Evolutionary conservation across 139 green algal species (phyloP), one percentile per base, ranked within the genome.

Genomic region (Astrephomene gubernaculifera): DNA sequence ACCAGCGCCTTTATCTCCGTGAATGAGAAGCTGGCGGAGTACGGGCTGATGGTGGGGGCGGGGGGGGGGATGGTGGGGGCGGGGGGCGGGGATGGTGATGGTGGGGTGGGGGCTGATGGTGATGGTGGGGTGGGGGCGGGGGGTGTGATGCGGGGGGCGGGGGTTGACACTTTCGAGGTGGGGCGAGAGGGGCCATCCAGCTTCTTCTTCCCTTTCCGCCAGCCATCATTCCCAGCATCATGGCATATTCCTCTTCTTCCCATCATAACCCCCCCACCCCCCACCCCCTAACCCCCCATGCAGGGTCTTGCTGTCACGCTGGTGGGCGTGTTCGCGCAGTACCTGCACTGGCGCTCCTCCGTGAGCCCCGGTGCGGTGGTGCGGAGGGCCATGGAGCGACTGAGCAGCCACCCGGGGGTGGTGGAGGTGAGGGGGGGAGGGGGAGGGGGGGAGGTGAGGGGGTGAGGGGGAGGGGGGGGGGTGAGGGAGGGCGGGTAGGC

Each of bases 401-500:
- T 97, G 9, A 97, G 96, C 82, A 93, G 91, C 0, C 89, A 92
- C 74, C 91, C 94, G 0, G 92, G 89, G 19, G 85, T 94, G 71
- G 82, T 96, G 33, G 92, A 96, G 90, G 93, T 92, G 61, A 33
- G 71, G 73, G 36, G 38, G 38, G 73, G 73, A 53, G 52, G 39
- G 68, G 39, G 5, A 24, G 68, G 39, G 22, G 68, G 39, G 39
- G 39, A 35, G 68, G 63, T 21, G 29, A 65, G 57, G 57, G 57
- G 17, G 27, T 33, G 17, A 65, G 57, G 19, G 9, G 17, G 17
- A 33, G 22, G 57, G 57, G 19, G 57, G 57, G 27, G 19, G n/a
- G 57, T 33, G 19, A 14, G 57, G 31, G 10, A 71, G 25, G 67
- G 67, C 21, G 4, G 67, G 36, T 19, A 27, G 36, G 22, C 5